Evolutionary conservation across 2,329 filamentous ascomycete species (phyloP).

Genomic region (Aspergillus nomiae): DNA sequence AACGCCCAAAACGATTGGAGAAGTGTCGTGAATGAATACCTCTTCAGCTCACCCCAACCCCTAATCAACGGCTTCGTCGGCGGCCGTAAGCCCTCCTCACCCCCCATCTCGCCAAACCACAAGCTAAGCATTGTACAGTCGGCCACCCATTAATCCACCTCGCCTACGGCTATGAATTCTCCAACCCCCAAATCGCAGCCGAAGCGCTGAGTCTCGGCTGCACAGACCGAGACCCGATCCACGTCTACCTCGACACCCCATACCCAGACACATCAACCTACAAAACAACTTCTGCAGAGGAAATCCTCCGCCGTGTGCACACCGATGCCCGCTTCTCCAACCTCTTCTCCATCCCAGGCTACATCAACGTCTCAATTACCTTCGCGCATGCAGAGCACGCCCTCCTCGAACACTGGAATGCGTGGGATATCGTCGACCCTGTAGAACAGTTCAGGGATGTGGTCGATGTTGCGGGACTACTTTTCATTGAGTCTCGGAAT

Average conservation of each 20-base stretch:
- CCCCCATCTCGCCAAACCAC: neutral
- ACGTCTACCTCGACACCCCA: neutral
- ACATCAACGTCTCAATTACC: neutral
- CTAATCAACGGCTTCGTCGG: neutral
- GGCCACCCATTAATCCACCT: constrained; percentile 12
- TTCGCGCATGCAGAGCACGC: neutral
- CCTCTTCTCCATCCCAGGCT: neutral
- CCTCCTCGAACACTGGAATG: neutral
- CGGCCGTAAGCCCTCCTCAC: neutral
- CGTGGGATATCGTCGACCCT: neutral
- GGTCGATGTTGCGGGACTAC: neutral
- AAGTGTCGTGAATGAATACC: neutral
- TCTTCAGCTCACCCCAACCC: neutral
- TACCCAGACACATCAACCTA: constrained; percentile 7
- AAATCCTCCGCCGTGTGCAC: neutral
- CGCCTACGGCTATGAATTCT: constrained; percentile 12
- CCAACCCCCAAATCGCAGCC: neutral
- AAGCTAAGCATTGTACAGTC: neutral
- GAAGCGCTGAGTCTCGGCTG: constrained; percentile 10
- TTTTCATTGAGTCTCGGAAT: neutral
- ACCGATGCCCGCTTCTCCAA: neutral
- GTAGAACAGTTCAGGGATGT: neutral
- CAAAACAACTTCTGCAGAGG: neutral
- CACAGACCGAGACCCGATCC: constrained; percentile 2
- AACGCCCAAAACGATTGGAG: neutral